Evolutionary conservation across 1,284 basidiomycete species (phyloP), one percentile per base, ranked within the genome.

Genomic region (Leucoagaricus sp.): DNA sequence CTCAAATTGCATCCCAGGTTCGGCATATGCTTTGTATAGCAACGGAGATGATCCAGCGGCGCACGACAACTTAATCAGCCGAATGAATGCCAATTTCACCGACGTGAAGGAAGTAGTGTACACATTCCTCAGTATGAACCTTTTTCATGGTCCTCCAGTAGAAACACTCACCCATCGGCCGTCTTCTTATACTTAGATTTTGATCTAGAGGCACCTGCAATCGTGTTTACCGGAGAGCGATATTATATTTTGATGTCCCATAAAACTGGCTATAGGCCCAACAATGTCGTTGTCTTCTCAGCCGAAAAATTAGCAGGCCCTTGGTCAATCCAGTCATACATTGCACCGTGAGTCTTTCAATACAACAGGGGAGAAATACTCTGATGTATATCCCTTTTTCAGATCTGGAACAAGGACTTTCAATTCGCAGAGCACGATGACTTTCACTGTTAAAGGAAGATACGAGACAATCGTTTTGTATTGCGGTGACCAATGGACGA

Each of bases 251-350:
- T 53, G 33, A 53, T 53, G 52, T 53, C 52, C 5, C 52, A 53
- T 25, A 53, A 53, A 17, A 53, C 52, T 4, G 44, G 52, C 2
- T 53, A 53, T 45, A 45, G 52, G 13, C 52, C 52, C 13, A 53
- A 53, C 44, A 53, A 53, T 31, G 52, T 53, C 25, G 52, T 53
- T 19, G 52, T 53, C 6, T 53, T 53, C 44, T 53, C 52, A 13
- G 52, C 52, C 15, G 52, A 53, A 34, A 53, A 53, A 17, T 12
- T 53, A 21, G 17, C 44, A 2, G 52, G 52, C 23, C 52, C 52
- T 9, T 53, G 52, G 52, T 53, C 52, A 2, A 33, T 53, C 25
- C 52, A 53, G 17, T 53, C 52, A 3, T 53, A 53, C 26, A 26
- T 53, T 31, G 52, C 52, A 36, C 52, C 52, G 52, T 53, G 33